phyloP scores from a whole-genome alignment of 2,329 filamentous ascomycete species.

The Cytospora paraplurivora region DNA sequence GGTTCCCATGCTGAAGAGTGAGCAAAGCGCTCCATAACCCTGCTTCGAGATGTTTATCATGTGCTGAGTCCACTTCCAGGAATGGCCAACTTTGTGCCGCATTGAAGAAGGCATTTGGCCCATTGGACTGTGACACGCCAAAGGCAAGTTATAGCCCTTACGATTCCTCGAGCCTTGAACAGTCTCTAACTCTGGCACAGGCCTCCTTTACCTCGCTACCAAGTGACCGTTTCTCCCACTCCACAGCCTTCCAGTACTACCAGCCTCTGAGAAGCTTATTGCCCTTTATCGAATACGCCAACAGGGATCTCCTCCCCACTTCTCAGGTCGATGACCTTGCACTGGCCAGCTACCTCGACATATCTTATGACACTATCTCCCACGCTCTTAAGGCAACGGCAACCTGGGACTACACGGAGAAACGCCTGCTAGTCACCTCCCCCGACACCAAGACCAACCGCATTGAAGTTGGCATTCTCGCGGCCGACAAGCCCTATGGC shows the following conservation, averaged over 20 bases:
- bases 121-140: constrained; percentile 40
- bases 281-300: constrained; percentile 56
- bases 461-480: constrained; percentile 81
- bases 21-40: constrained; percentile 18
- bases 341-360: constrained; percentile 67
- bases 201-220: constrained; percentile 65
- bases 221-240: constrained; percentile 58
- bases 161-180: constrained; percentile 4
- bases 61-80: constrained; percentile 27
- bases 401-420: constrained; percentile 58
- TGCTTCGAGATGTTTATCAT: constrained; percentile 21
- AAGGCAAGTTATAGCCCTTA: constrained; percentile 33
- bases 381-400: constrained; percentile 66
- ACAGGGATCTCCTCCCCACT: constrained; percentile 54
- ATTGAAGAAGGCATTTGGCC: constrained; percentile 39
- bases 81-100: constrained; percentile 36
- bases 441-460: constrained; percentile 47
- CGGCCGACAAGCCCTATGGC: constrained; percentile 59
- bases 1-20: constrained; percentile 37
- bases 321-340: constrained; percentile 46
- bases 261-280: constrained; percentile 61
- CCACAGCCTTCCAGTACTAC: constrained; percentile 71
- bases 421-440: constrained; percentile 44
- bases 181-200: constrained; percentile 35
- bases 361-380: constrained; percentile 73